A percentile compares a stretch with the other conserved stretches of the same genome.
Conservation (phyloP, 1,284 basidiomycete species). For the Ceratobasidium sp. region DNA sequence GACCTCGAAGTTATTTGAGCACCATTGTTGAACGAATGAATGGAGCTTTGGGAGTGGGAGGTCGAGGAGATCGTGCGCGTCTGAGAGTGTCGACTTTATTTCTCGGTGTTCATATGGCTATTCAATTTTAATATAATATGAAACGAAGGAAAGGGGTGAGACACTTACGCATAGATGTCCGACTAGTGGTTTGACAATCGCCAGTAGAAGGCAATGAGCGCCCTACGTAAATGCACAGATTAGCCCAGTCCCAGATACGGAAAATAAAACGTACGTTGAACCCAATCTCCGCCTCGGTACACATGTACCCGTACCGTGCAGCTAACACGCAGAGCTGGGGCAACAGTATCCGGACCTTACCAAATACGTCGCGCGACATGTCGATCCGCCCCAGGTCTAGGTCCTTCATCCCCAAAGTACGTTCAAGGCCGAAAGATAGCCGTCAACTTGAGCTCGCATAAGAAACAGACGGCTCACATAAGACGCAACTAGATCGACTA, state of each 20-base stretch:
- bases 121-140: too few relatives aligned
- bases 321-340: slow-evolving; percentile 13
- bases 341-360: slow-evolving; percentile 21
- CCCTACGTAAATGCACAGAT: not conserved
- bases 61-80: slow-evolving; percentile 24
- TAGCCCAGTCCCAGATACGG: not conserved
- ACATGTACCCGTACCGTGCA: not conserved
- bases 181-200: slow-evolving; percentile 22
- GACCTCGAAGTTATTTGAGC: slow-evolving; percentile 26
- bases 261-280: slow-evolving; percentile 18
- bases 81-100: slow-evolving; percentile 2
- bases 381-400: slow-evolving; percentile 2
- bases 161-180: slow-evolving; percentile 20
- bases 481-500: slow-evolving; percentile 13
- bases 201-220: slow-evolving; percentile 7
- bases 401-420: not conserved
- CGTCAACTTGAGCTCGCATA: not conserved
- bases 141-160: too few relatives aligned
- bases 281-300: not conserved
- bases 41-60: slow-evolving; percentile 16
- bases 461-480: slow-evolving; percentile 1
- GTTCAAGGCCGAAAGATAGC: too few relatives aligned
- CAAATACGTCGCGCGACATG: slow-evolving; percentile 24
- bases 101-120: slow-evolving; percentile 18
- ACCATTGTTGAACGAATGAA: slow-evolving; percentile 18